These are phyloP conservation scores for Trichoderma sp. DNA, from an alignment of 2,329 filamentous ascomycete species.

Conservation along the genomic window DNA sequence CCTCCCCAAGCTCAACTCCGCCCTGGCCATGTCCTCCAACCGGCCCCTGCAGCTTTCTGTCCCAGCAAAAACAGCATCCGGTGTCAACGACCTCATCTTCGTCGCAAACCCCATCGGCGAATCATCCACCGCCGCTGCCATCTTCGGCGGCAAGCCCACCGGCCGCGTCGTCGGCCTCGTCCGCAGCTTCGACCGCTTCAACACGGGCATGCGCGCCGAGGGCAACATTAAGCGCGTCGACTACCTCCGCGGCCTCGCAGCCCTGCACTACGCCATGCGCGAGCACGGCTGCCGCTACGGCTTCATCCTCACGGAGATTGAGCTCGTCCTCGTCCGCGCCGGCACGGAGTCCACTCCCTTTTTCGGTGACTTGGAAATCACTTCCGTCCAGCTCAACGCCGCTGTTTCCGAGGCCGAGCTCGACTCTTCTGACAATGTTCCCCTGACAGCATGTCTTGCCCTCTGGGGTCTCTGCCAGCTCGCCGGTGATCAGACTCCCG, in stretches of 20 bases:
- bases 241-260: constrained; percentile 84
- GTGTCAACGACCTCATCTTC: constrained; percentile 62
- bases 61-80: constrained; percentile 40
- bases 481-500: constrained; percentile 59
- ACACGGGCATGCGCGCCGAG: constrained; percentile 89
- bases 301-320: constrained; percentile 95
- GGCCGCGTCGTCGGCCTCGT: constrained; percentile 79
- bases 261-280: constrained; percentile 89
- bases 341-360: constrained; percentile 73
- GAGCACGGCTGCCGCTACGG: constrained; percentile 92
- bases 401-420: constrained; percentile 38
- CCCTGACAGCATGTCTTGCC: constrained; percentile 72
- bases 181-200: constrained; percentile 91
- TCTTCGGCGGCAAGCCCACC: constrained; percentile 53
- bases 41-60: constrained; percentile 61
- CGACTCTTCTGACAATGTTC: constrained; percentile 40
- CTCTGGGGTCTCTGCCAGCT: constrained; percentile 79
- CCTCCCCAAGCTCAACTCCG: constrained; percentile 83
- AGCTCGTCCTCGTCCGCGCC: constrained; percentile 86
- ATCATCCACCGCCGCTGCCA: constrained; percentile 57
- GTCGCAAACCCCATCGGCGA: constrained; percentile 65
- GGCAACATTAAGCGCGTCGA: constrained; percentile 83
- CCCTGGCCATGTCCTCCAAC: constrained; percentile 74
- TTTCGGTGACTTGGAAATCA: constrained; percentile 86
- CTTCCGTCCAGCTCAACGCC: constrained; percentile 61